Evolutionary conservation across 768 basidiomycete species (phyloP).

Genomic region (Boletus vinaceobasis): DNA sequence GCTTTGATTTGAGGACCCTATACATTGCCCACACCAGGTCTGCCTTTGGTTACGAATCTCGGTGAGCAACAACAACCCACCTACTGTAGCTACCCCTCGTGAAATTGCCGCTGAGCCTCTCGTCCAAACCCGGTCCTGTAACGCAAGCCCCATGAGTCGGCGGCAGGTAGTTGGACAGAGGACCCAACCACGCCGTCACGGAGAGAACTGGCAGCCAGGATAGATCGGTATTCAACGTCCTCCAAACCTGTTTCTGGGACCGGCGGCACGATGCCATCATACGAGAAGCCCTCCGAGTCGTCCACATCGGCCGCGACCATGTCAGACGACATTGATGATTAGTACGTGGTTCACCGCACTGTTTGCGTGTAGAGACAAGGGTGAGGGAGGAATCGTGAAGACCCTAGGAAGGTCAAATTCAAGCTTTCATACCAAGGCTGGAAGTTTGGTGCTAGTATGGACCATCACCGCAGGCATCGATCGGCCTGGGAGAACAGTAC

Average conservation of each 20-base stretch:
- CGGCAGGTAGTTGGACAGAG: neutral
- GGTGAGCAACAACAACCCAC: neutral
- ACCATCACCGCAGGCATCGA: too few species aligned
- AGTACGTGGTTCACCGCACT: neutral
- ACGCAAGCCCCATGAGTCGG: neutral
- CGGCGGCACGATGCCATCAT: conserved; percentile 9
- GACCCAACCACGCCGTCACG: neutral
- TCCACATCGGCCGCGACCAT: neutral
- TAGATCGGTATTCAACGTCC: neutral
- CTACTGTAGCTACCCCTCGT: neutral
- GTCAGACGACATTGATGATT: neutral
- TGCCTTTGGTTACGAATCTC: neutral
- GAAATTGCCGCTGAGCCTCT: neutral
- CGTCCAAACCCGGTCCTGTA: neutral
- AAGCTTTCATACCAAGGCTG: neutral
- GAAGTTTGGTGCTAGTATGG: too few species aligned
- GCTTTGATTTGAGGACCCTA: neutral
- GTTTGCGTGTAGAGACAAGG: neutral
- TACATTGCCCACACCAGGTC: neutral
- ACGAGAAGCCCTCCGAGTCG: conserved; percentile 5
- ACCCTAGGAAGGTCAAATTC: neutral
- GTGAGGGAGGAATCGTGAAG: neutral
- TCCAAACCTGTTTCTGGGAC: conserved; percentile 12
- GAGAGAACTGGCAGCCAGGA: too few species aligned
- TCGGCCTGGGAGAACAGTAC: too few species aligned